Percentiles rank a stretch among this genome's conserved stretches.
Evolutionary conservation across 768 basidiomycete species (phyloP).

Genomic region (Leccinum ochraceum): DNA sequence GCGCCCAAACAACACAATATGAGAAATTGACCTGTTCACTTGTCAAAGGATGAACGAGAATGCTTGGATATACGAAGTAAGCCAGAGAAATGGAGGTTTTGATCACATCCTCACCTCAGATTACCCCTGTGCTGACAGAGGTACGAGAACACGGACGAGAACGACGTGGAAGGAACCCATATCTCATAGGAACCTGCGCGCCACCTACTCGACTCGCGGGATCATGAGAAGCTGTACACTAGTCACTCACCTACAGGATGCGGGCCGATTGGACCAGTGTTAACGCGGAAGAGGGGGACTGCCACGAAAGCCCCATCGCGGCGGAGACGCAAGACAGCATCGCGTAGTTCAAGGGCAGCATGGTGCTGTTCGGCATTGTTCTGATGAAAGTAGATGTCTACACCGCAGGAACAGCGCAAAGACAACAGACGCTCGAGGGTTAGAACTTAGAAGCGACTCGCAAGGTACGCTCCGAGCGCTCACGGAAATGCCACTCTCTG

Average conservation of each 20-base stretch:
- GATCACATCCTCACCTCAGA: slow-evolving; percentile 50
- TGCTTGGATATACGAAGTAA: slow-evolving; percentile 40
- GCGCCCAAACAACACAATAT: background rate
- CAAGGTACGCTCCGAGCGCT: slow-evolving; percentile 20
- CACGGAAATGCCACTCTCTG: slow-evolving; percentile 84
- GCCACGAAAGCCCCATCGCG: slow-evolving; percentile 79
- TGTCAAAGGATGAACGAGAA: slow-evolving; percentile 76
- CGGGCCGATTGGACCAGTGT: slow-evolving; percentile 67
- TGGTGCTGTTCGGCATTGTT: slow-evolving; percentile 59
- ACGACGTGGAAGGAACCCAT: slow-evolving; percentile 77
- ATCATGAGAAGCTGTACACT: background rate
- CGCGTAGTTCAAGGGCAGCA: slow-evolving; percentile 66
- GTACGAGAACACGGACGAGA: slow-evolving; percentile 75
- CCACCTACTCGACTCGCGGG: background rate
- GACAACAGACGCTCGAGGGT: background rate
- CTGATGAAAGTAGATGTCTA: slow-evolving; percentile 83
- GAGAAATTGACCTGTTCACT: slow-evolving; percentile 56
- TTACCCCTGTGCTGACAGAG: slow-evolving; percentile 65
- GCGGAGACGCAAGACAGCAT: slow-evolving; percentile 69
- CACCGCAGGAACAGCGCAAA: background rate
- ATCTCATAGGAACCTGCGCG: slow-evolving; percentile 74
- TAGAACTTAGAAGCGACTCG: slow-evolving; percentile 1
- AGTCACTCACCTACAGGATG: slow-evolving; percentile 67
- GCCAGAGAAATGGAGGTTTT: background rate
- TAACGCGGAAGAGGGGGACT: slow-evolving; percentile 73